These are phyloP conservation scores for Erodium moschatum DNA, from an alignment of 441 rosid species.

Conservation along the genomic window DNA sequence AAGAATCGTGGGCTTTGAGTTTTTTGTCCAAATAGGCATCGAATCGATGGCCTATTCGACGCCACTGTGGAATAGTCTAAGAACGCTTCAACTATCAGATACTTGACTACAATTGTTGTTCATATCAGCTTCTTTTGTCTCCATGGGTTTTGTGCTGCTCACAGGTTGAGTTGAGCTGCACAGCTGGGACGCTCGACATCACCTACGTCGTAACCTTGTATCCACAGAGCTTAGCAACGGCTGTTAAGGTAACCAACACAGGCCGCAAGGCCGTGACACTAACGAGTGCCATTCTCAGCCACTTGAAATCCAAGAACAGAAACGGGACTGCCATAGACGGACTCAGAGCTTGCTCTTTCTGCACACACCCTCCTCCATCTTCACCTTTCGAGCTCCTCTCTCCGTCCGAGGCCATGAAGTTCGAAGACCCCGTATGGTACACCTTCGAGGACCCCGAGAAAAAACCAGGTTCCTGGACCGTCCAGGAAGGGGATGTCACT, in stretches of 20 bases:
- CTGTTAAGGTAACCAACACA: conserved; percentile 64
- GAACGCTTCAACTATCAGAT: too few relatives aligned
- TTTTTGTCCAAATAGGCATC: too few relatives aligned
- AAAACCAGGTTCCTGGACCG: conserved; percentile 65
- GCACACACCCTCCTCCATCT: conserved; percentile 58
- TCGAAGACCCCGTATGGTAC: conserved; percentile 61
- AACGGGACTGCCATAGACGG: conserved; percentile 57
- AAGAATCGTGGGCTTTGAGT: too few relatives aligned
- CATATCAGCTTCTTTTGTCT: too few relatives aligned
- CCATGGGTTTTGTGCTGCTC: not conserved
- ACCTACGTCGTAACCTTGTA: conserved; percentile 61
- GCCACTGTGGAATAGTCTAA: too few relatives aligned
- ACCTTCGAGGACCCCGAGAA: conserved; percentile 50
- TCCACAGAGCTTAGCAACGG: conserved; percentile 67
- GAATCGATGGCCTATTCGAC: too few relatives aligned
- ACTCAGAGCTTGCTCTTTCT: conserved; percentile 56
- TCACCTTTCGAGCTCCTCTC: conserved; percentile 72
- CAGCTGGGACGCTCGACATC: conserved; percentile 49
- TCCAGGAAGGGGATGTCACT: conserved; percentile 54
- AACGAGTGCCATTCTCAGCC: conserved; percentile 63
- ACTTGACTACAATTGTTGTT: too few relatives aligned
- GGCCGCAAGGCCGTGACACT: conserved; percentile 59
- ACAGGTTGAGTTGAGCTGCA: conserved; percentile 72
- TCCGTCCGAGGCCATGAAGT: conserved; percentile 71
- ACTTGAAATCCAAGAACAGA: conserved; percentile 55